phyloP scores from a whole-genome alignment of 2,329 filamentous ascomycete species.

The Xylariales sp. region DNA sequence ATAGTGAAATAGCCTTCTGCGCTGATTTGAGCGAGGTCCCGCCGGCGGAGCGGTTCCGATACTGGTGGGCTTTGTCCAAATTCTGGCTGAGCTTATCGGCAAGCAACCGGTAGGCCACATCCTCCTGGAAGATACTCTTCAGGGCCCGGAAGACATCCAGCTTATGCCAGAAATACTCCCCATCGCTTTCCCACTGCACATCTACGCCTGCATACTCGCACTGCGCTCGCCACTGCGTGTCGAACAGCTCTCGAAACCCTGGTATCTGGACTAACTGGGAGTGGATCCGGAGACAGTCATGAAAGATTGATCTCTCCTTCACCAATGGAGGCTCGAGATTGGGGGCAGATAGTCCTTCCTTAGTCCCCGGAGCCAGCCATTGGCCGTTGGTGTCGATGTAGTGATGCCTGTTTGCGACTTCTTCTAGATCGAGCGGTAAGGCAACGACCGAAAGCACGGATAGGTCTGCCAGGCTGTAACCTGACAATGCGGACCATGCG shows the following conservation, averaged over 20 bases:
- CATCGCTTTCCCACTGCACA: neutral
- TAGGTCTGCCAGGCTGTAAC: constrained; percentile 8
- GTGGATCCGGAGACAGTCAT: constrained; percentile 1
- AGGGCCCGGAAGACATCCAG: constrained; percentile 8
- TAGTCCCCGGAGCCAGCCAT: neutral
- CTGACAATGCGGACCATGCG: constrained; percentile 17
- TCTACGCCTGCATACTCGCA: neutral
- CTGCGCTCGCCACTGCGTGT: constrained; percentile 1
- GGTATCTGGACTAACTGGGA: constrained; percentile 1
- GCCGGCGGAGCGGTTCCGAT: neutral
- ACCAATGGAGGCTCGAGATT: neutral
- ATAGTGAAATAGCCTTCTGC: neutral
- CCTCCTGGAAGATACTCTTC: constrained; percentile 8
- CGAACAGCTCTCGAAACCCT: constrained; percentile 14
- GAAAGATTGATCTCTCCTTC: neutral
- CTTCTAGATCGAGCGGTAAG: constrained; percentile 19
- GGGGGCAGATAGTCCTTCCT: neutral
- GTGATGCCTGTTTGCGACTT: constrained; percentile 16
- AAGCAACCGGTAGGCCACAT: constrained; percentile 3
- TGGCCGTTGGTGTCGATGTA: constrained; percentile 2
- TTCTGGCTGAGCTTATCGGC: constrained; percentile 1
- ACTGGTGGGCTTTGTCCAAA: neutral
- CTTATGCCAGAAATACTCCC: neutral
- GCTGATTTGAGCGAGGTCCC: neutral
- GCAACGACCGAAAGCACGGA: constrained; percentile 19